Evolutionary conservation across 768 basidiomycete species (phyloP), one percentile per base, ranked within the genome.

Genomic region (Naganishia antarctica): DNA sequence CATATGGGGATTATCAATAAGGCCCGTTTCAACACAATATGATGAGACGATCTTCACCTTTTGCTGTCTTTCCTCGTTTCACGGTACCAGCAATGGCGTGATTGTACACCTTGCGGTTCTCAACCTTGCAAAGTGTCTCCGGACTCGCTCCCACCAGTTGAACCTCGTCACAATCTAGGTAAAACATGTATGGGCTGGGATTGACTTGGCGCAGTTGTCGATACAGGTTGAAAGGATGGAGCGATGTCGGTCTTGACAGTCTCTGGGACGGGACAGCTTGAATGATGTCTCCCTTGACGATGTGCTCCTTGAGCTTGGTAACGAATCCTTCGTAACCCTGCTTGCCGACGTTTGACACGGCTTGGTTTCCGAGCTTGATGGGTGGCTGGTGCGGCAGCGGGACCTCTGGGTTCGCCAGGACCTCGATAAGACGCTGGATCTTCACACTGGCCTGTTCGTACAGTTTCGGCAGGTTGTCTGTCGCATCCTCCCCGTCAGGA

Each of bases 181-280:
- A 99, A 79, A 93, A 99, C 93, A 96, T 97, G 79, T 99, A 98
- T 16, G 96, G 96, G 61, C 91, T 94, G 0, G 96, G 96, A 71
- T 99, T 99, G 66, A 97, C 84, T 71, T 93, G 87, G 47, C 96
- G 87, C 47, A 99, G 82, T 60, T 90, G 89, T 53, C 96, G 83
- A 74, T 98, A 99, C 7, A 87, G 91, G 80, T 98, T 99, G 82
- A 99, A 99, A 1, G 96, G 94, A 76, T 98, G 91, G 21, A 99
- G 80, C 21, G 83, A 76, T 0, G 96, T 98, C 37, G 88, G 87
- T 34, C 91, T 84, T 15, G 89, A 81, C 31, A 98, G 81, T 29
- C 93, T 83, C 76, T 98, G 96, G 11, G 91, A 93, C 8, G 96
- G 96, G 7, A 99, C 96, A 1, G 96, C 96, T 78, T 99, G 96